Evolutionary conservation across 805 yeast species (phyloP).

Genomic region (Dipodascus albidus): DNA sequence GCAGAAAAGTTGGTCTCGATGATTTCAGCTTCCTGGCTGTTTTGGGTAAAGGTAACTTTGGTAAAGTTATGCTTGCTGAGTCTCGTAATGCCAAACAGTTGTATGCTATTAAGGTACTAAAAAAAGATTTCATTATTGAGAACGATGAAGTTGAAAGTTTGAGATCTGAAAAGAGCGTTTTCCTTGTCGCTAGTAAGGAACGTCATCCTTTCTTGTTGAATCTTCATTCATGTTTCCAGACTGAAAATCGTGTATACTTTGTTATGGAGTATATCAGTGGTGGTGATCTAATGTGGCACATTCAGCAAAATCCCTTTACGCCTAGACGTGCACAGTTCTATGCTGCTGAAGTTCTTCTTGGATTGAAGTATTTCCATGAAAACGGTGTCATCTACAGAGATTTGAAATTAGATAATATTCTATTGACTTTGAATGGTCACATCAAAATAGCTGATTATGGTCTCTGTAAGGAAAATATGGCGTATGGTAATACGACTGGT

Average conservation of each 20-base stretch:
- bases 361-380: conserved; percentile 86
- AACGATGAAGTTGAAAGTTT: conserved; percentile 95
- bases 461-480: conserved; percentile 88
- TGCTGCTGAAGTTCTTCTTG: conserved; percentile 91
- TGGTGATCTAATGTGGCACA: conserved; percentile 99
- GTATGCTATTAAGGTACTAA: conserved; percentile 93
- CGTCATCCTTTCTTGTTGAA: conserved; percentile 89
- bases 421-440: conserved; percentile 84
- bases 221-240: conserved; percentile 91
- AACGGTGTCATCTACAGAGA: conserved; percentile 95
- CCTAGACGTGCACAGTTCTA: conserved; percentile 91
- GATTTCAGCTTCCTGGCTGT: conserved; percentile 93
- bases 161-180: conserved; percentile 87
- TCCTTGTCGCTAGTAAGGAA: conserved; percentile 68
- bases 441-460: conserved; percentile 97
- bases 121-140: conserved; percentile 90
- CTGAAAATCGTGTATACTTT: conserved; percentile 92
- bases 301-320: conserved; percentile 82
- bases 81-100: conserved; percentile 68
- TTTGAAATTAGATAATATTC: conserved; percentile 86
- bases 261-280: conserved; percentile 98
- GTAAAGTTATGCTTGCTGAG: conserved; percentile 96
- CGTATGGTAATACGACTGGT: conserved; percentile 72
- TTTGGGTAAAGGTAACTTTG: conserved; percentile 96
- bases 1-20: conserved; percentile 60